Conservation (phyloP, 495 filamentous ascomycete species). For the Lasiosphaeria hispida region DNA sequence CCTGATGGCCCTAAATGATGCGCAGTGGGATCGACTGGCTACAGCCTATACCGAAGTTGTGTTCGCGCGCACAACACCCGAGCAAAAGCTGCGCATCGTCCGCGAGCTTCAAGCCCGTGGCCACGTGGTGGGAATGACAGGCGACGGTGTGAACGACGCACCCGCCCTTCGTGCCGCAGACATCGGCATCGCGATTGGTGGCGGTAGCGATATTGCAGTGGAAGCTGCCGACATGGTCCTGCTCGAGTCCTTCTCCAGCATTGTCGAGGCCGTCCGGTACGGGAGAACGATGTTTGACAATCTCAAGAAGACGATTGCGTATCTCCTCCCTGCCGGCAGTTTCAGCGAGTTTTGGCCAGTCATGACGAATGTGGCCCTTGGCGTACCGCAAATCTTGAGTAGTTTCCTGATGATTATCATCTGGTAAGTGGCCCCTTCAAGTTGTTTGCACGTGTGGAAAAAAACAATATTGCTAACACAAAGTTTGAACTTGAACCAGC, state of each 20-base stretch:
- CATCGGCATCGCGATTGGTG: slow-evolving; percentile 76
- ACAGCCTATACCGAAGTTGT: slow-evolving; percentile 46
- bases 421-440: slow-evolving; percentile 30
- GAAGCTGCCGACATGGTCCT: slow-evolving; percentile 72
- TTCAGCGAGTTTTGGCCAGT: slow-evolving; percentile 74
- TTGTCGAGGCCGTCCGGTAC: slow-evolving; percentile 67
- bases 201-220: slow-evolving; percentile 74
- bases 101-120: slow-evolving; percentile 59
- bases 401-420: slow-evolving; percentile 72
- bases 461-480: slow-evolving; percentile 10
- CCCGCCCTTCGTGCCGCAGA: slow-evolving; percentile 73
- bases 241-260: slow-evolving; percentile 61
- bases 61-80: slow-evolving; percentile 69
- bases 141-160: slow-evolving; percentile 83
- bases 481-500: slow-evolving; percentile 38
- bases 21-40: slow-evolving; percentile 43
- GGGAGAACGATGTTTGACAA: slow-evolving; percentile 70
- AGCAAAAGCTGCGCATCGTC: slow-evolving; percentile 75
- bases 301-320: slow-evolving; percentile 68
- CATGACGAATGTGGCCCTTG: slow-evolving; percentile 64
- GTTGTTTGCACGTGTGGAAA: slow-evolving; percentile 22
- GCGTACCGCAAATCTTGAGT: slow-evolving; percentile 63
- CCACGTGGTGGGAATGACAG: slow-evolving; percentile 58
- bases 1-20: slow-evolving; percentile 51
- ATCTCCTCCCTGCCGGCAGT: slow-evolving; percentile 65